Evolutionary conservation across 805 yeast species (phyloP), one percentile per base, ranked within the genome.

Genomic region (Yarrowia divulgata): DNA sequence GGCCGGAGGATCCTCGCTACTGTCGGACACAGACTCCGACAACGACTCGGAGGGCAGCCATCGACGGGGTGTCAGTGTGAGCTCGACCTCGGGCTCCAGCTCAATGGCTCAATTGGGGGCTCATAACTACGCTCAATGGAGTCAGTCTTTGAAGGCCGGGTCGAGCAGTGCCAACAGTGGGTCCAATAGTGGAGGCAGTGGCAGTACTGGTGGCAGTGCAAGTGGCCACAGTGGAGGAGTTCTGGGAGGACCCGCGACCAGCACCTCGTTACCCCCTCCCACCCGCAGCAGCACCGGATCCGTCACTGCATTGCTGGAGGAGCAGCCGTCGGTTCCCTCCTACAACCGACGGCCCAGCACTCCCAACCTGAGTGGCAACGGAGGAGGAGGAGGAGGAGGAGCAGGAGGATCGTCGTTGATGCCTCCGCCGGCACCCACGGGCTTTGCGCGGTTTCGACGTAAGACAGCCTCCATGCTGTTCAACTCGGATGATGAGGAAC

Each of bases 401-500:
- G 29, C 3, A 23, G 29, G 29, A 23, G 29, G 37, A 8, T 45
- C 49, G 16, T 45, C 49, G 13, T 42, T 60, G n/a, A 63, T 63
- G 55, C 68, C 68, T 2, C 68, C 57, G 0, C 68, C 68, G 16
- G 37, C 67, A 5, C 60, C 55, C 18, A 62, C 64, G 13, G 66
- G 66, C 7, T 63, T 63, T 10, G 68, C 68, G 0, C 43, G 48
- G 2, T 63, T 63, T 29, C 14, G 57, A n/a, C 57, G 68, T 8
- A 60, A 60, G 13, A 60, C 66, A 8, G 66, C 66, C 8, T 34
- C 43, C 52, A 60, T 60, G 66, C 52, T 60, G 12, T 60, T 60
- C 52, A 43, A 34, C 32, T 63, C 68, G 39, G 68, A 63, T 29
- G 57, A 63, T 8, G 68, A 63, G 18, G 68, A 49, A n/a, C 57